Evolutionary conservation across 2,329 filamentous ascomycete species (phyloP), one percentile per base, ranked within the genome.

Genomic region (Ilyonectria destructans): DNA sequence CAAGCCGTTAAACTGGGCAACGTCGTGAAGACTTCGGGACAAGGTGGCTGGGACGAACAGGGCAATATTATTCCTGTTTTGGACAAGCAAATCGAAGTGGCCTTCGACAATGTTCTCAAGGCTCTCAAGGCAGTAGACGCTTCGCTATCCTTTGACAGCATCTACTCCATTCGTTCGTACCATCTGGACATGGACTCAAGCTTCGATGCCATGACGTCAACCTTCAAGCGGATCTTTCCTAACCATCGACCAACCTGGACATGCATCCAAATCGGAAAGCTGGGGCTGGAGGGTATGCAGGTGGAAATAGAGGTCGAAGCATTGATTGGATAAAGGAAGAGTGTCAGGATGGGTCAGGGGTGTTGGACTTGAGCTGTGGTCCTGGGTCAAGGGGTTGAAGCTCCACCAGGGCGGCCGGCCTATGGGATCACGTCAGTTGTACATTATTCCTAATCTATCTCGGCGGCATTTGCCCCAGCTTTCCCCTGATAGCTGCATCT

Each of bases 241-340:
- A 58, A 62, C 8, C 68, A 70, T 35, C 45, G 65, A 13, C 65
- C 65, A 7, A 56, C 52, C 21, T 68, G 68, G 68, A 68, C 68
- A 12, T 70, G 68, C 21, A 58, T 68, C 7, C 60, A 69, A 48
- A 64, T 68, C 6, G 68, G 68, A 17, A 70, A 70, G 48, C 35
- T 70, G 2, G 65, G 61, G 29, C 45, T 60, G 9, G 65, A 70
- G 15, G 61, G 61, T 2, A 68, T 70, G 68, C 60, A 65, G 23
- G 65, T 68, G 15, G 65, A 68, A 40, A 65, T 70, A 43, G 65
- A 70, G 17, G 65, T 65, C 21, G 68, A 70, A 45, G 61, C 57
- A 1, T 13, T 49, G 17, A 40, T 59, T 48, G 23, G 40, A 31
- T n/a, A 6, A 48, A 26, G 40, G 12, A 54, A 8, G 10, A 3